Conservation (phyloP, 768 basidiomycete species). For the Guyanaporus albipodus region DNA sequence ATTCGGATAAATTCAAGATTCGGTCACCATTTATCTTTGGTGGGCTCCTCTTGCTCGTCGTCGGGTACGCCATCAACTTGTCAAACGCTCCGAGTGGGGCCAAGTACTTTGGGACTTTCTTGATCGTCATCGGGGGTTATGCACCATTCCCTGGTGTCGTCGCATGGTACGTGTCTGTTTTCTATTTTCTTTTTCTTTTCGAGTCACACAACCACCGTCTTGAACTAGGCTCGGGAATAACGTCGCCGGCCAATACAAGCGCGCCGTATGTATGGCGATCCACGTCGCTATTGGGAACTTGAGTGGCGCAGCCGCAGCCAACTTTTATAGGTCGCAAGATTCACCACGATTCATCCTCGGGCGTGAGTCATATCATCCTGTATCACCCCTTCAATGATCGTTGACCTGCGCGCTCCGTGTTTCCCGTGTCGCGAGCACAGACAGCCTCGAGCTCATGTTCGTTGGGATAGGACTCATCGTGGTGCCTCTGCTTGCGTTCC, state of each 20-base stretch:
- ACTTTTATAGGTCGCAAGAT: conserved; percentile 58
- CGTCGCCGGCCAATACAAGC: conserved; percentile 65
- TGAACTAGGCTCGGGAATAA: conserved; percentile 48
- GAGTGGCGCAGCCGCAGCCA: conserved; percentile 58
- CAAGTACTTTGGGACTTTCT: conserved; percentile 74
- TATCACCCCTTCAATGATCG: neutral
- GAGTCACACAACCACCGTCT: no score
- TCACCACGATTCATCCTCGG: conserved; percentile 59
- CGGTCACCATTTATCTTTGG: conserved; percentile 58
- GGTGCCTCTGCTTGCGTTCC: conserved; percentile 44
- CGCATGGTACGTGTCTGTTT: conserved; percentile 45
- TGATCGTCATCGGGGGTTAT: conserved; percentile 59
- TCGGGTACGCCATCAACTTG: conserved; percentile 65
- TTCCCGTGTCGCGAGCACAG: conserved; percentile 29
- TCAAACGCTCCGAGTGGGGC: conserved; percentile 46
- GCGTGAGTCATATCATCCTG: conserved; percentile 39
- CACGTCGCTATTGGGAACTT: conserved; percentile 54
- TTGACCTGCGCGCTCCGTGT: neutral
- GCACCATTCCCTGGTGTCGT: conserved; percentile 56
- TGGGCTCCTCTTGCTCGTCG: conserved; percentile 45
- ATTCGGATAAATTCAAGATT: conserved; percentile 52
- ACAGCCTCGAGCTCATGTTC: conserved; percentile 64
- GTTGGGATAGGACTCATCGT: conserved; percentile 58
- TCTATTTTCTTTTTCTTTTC: conserved; percentile 1
- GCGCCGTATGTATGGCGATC: conserved; percentile 61